Evolutionary conservation across 495 filamentous ascomycete species (phyloP).

Genomic region (Aspergillus bridgeri): DNA sequence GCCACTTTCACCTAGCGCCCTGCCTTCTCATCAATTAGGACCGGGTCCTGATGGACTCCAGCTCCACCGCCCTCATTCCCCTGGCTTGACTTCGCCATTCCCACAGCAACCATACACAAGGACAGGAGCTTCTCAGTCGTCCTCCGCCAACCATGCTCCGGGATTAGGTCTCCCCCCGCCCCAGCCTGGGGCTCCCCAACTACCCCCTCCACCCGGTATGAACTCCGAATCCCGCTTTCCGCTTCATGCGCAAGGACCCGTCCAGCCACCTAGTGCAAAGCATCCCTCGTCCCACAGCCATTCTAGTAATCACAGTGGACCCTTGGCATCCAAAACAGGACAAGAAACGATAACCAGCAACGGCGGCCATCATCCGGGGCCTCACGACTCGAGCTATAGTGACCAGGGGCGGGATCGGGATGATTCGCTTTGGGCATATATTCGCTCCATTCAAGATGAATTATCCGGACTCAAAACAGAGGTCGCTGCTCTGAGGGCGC

Average conservation of each 20-base stretch:
- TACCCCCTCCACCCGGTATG: slow-evolving; percentile 51
- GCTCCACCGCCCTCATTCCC: slow-evolving; percentile 61
- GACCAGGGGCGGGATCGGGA: slow-evolving; percentile 32
- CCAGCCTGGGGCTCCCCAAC: slow-evolving; percentile 43
- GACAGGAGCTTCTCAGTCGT: slow-evolving; percentile 28
- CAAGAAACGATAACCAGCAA: slow-evolving; percentile 24
- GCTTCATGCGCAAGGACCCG: slow-evolving; percentile 29
- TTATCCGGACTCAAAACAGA: slow-evolving; percentile 36
- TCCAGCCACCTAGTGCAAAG: slow-evolving; percentile 22
- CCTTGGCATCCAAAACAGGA: slow-evolving; percentile 24
- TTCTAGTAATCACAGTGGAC: slow-evolving; percentile 40
- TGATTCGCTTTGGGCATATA: slow-evolving; percentile 46
- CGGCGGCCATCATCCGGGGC: slow-evolving; percentile 17
- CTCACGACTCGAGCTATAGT: slow-evolving; percentile 24
- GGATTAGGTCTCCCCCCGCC: slow-evolving; percentile 35
- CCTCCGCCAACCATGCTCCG: slow-evolving; percentile 27
- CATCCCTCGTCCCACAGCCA: slow-evolving; percentile 36
- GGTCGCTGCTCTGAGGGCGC: slow-evolving; percentile 37
- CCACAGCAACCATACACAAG: slow-evolving; percentile 65
- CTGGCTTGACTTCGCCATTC: slow-evolving; percentile 63
- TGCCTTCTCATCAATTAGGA: slow-evolving; percentile 56
- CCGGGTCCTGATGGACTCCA: slow-evolving; percentile 48
- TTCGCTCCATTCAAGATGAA: slow-evolving; percentile 44
- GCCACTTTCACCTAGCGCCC: slow-evolving; percentile 72
- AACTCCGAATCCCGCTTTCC: slow-evolving; percentile 45